Evolutionary conservation across 345 rosid species (phyloP).

Genomic region (Adansonia digitata): DNA sequence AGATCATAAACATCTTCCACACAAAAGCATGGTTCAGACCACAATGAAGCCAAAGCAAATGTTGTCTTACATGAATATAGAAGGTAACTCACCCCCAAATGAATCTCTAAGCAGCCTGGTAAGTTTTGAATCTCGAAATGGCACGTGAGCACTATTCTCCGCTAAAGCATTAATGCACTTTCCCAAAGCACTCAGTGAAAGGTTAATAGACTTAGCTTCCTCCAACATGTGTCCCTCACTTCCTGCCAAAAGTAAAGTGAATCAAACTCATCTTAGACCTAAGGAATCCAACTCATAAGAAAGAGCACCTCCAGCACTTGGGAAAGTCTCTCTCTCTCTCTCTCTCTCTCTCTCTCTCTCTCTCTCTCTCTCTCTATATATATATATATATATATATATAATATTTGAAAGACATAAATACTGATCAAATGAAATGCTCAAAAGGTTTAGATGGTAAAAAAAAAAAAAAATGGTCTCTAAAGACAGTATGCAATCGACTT

Average conservation of each 20-base stretch:
- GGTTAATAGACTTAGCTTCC: slow-evolving; percentile 92
- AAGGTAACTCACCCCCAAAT: slow-evolving; percentile 68
- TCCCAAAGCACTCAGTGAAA: slow-evolving; percentile 83
- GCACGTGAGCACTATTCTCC: slow-evolving; percentile 80
- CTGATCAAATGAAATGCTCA: neutral
- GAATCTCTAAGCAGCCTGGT: slow-evolving; percentile 83
- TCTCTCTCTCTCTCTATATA: too few species aligned
- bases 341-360: too few species aligned
- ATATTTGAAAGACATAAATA: too few species aligned
- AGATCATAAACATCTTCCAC: neutral
- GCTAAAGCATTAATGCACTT: slow-evolving; percentile 90
- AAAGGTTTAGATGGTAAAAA: neutral
- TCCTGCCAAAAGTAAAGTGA: slow-evolving; percentile 41
- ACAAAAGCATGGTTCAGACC: slow-evolving; percentile 8
- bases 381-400: neutral
- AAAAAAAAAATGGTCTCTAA: neutral
- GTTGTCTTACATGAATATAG: neutral
- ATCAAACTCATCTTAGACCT: slow-evolving; percentile 1
- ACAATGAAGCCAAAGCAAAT: slow-evolving; percentile 8
- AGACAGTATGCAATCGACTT: neutral
- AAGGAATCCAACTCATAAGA: neutral
- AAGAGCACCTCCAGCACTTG: neutral
- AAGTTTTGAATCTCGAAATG: slow-evolving; percentile 87
- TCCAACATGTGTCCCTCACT: slow-evolving; percentile 85
- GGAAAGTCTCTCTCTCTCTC: too few species aligned